A percentile compares a stretch with the other conserved stretches of the same genome.
These are phyloP conservation scores for Podospora conica DNA, from an alignment of 495 filamentous ascomycete species.

Conservation along the genomic window DNA sequence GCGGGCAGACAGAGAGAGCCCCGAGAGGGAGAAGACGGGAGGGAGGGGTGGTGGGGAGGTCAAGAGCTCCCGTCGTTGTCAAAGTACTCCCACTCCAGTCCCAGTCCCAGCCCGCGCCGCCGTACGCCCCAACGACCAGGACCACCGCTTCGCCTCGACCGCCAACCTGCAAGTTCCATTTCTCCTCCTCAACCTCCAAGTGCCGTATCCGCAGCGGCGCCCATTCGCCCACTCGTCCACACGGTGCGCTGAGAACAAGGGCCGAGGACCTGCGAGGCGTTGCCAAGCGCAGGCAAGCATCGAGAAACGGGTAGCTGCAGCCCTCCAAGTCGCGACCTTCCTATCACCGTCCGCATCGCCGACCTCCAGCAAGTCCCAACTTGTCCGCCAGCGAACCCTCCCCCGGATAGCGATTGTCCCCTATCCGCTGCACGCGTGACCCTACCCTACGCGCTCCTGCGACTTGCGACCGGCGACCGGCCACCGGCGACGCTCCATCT, in stretches of 20 bases:
- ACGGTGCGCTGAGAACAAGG: background rate
- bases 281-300: conserved; percentile 29
- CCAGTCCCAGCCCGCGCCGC: background rate
- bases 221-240: conserved; percentile 13
- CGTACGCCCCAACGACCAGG: background rate
- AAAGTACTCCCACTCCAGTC: background rate
- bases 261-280: conserved; percentile 15
- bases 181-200: background rate
- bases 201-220: conserved; percentile 14
- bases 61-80: background rate
- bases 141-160: background rate
- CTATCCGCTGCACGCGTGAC: conserved; percentile 44
- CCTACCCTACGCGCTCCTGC: conserved; percentile 24
- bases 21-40: background rate
- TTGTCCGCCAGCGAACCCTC: conserved; percentile 3
- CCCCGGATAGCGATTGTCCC: conserved; percentile 27
- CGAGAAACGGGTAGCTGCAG: conserved; percentile 31
- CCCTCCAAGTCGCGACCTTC: conserved; percentile 17
- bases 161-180: too few species aligned
- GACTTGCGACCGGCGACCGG: conserved; percentile 1
- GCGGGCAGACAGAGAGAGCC: too few species aligned
- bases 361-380: conserved; percentile 10
- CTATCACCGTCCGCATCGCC: conserved; percentile 19
- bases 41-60: conserved; percentile 3
- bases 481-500: too few species aligned